phyloP scores from a whole-genome alignment of 352 stramenopile genomes.

The Thalassiosira ordinaria region DNA sequence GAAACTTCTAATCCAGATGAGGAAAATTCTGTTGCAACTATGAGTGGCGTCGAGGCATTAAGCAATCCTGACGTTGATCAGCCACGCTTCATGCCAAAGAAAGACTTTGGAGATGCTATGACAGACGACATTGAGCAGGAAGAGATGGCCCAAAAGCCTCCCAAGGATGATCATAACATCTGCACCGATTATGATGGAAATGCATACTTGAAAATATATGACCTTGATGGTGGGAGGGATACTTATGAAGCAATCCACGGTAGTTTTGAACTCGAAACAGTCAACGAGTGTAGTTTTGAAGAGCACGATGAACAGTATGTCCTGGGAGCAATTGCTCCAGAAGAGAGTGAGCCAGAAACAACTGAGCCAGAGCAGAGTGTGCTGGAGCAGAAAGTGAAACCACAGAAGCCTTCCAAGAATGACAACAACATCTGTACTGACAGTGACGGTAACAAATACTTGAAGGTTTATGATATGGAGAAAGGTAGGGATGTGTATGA shows the following conservation, averaged over 20 bases:
- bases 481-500: too few relatives aligned
- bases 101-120: slow-evolving; percentile 35
- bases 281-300: slow-evolving; percentile 19
- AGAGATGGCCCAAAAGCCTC: background rate
- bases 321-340: too few relatives aligned
- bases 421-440: too few relatives aligned
- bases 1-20: too few relatives aligned
- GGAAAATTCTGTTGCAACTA: background rate
- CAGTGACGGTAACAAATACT: too few relatives aligned
- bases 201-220: slow-evolving; percentile 39
- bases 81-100: slow-evolving; percentile 23
- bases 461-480: too few relatives aligned
- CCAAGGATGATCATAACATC: slow-evolving; percentile 18
- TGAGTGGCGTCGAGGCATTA: background rate
- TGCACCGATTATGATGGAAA: slow-evolving; percentile 35
- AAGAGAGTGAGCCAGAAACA: too few relatives aligned
- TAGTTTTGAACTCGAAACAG: slow-evolving; percentile 37
- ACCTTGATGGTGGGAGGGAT: slow-evolving; percentile 24
- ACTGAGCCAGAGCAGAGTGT: too few relatives aligned
- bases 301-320: too few relatives aligned
- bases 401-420: too few relatives aligned
- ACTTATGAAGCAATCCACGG: slow-evolving; percentile 23
- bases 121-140: slow-evolving; percentile 12
- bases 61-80: slow-evolving; percentile 10
- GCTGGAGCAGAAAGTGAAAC: too few relatives aligned